These are phyloP conservation scores for Pseudoturritis turrita DNA, from an alignment of 345 rosid species.

Conservation along the genomic window DNA sequence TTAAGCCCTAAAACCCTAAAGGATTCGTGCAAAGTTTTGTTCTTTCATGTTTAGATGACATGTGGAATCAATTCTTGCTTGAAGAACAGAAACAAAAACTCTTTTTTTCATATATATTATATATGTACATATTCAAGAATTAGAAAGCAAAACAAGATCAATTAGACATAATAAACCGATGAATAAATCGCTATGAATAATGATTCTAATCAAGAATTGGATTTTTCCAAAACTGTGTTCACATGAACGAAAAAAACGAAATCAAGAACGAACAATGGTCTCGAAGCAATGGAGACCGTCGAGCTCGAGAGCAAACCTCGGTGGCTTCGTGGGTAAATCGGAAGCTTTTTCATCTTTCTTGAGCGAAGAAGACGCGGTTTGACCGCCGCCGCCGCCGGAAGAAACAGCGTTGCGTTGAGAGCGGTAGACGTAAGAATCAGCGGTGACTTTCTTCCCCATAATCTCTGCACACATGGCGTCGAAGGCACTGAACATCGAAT, in stretches of 20 bases:
- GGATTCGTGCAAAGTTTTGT: constrained; percentile 1
- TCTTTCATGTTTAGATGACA: neutral
- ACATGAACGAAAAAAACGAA: neutral
- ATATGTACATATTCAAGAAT: constrained; percentile 2
- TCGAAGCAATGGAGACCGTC: constrained; percentile 73
- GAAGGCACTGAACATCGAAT: constrained; percentile 73
- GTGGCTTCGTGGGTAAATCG: constrained; percentile 6
- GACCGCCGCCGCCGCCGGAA: neutral
- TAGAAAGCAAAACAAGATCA: neutral
- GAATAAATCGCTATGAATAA: constrained; percentile 5
- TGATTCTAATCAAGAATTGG: neutral
- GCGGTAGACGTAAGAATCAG: constrained; percentile 21
- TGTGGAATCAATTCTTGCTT: neutral
- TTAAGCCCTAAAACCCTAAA: neutral
- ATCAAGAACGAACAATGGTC: constrained; percentile 43
- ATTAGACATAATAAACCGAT: neutral
- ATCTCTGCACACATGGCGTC: constrained; percentile 62
- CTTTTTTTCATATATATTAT: neutral
- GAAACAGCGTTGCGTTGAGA: constrained; percentile 18
- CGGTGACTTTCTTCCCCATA: constrained; percentile 37
- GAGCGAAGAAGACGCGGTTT: neutral
- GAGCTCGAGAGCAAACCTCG: constrained; percentile 52
- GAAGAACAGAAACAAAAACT: neutral
- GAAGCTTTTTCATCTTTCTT: constrained; percentile 20
- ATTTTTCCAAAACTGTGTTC: neutral